These are phyloP conservation scores for Jackrogersella multiformis DNA, from an alignment of 495 filamentous ascomycete genomes.

Conservation along the genomic window DNA sequence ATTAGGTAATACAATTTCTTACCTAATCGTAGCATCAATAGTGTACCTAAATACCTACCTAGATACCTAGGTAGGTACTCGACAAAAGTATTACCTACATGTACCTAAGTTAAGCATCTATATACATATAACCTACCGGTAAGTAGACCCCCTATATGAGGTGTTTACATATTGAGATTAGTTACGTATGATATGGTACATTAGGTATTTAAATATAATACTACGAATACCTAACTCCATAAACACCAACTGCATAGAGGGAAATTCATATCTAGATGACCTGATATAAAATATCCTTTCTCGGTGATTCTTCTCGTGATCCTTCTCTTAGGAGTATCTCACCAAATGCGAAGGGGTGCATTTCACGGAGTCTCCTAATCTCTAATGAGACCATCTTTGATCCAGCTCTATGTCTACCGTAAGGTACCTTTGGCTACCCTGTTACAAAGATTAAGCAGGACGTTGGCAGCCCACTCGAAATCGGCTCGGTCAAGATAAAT, in stretches of 20 bases:
- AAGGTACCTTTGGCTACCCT: conserved; percentile 65
- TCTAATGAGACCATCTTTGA: background rate
- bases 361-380: background rate
- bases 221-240: too few relatives aligned
- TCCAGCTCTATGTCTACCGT: conserved; percentile 32
- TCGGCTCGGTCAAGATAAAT: conserved; percentile 80
- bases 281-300: background rate
- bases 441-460: conserved; percentile 69
- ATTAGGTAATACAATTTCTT: too few relatives aligned
- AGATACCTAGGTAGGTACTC: too few relatives aligned
- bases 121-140: too few relatives aligned
- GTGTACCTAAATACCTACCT: too few relatives aligned
- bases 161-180: too few relatives aligned
- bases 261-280: background rate
- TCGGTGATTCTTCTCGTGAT: background rate
- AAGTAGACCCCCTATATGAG: too few relatives aligned
- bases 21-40: background rate
- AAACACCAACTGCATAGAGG: background rate
- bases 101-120: too few relatives aligned
- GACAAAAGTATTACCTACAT: too few relatives aligned
- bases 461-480: conserved; percentile 74
- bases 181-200: too few relatives aligned
- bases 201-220: too few relatives aligned
- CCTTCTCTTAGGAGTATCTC: background rate
- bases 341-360: too few relatives aligned